Evolutionary conservation across 1,284 basidiomycete species (phyloP).

Genomic region (Caloboletus inedulis): DNA sequence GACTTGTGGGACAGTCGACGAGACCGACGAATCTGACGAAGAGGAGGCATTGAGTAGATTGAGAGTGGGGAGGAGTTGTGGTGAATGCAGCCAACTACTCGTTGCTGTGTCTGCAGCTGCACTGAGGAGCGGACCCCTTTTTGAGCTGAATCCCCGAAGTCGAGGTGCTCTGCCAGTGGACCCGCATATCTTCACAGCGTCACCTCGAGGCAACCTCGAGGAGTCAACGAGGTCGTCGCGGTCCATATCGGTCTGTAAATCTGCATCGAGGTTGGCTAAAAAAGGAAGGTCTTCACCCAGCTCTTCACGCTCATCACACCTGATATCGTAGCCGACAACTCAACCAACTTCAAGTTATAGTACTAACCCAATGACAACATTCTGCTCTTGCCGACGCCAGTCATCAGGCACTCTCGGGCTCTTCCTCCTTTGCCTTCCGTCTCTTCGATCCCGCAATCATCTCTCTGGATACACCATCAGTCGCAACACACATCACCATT

Average conservation of each 20-base stretch:
- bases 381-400: background rate
- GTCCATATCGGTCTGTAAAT: slow-evolving; percentile 26
- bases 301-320: slow-evolving; percentile 14
- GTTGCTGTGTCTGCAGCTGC: slow-evolving; percentile 9
- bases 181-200: slow-evolving; percentile 33
- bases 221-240: slow-evolving; percentile 20
- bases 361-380: background rate
- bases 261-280: slow-evolving; percentile 25
- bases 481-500: background rate
- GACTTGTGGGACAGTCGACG: slow-evolving; percentile 39
- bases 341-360: too few species aligned
- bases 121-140: slow-evolving; percentile 29
- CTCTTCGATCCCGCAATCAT: slow-evolving; percentile 73
- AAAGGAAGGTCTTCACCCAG: slow-evolving; percentile 15
- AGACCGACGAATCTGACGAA: slow-evolving; percentile 36
- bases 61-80: background rate
- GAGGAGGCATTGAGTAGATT: slow-evolving; percentile 29
- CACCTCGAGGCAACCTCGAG: slow-evolving; percentile 38
- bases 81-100: background rate
- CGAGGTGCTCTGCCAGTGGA: slow-evolving; percentile 17
- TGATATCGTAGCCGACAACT: background rate
- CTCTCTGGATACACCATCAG: slow-evolving; percentile 43
- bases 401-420: too few species aligned
- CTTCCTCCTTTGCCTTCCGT: slow-evolving; percentile 41
- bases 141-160: slow-evolving; percentile 33